phyloP scores from a whole-genome alignment of 257 asterid species.

The Primulina eburnea region DNA sequence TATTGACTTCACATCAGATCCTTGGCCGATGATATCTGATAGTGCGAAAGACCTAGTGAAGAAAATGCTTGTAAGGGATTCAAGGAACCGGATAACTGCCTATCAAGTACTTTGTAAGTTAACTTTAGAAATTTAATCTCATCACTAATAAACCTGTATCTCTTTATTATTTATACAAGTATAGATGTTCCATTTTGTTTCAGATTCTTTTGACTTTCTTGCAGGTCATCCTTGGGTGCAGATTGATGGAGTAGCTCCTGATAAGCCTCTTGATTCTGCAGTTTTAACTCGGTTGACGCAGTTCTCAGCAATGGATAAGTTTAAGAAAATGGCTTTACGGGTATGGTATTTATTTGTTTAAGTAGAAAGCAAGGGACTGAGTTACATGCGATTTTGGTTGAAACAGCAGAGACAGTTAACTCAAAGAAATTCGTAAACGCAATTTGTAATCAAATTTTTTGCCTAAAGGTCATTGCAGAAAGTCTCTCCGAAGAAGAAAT shows the following conservation, averaged over 20 bases:
- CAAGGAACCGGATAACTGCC: slow-evolving; percentile 47
- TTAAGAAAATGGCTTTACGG: slow-evolving; percentile 57
- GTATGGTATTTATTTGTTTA: slow-evolving; percentile 24
- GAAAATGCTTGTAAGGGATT: slow-evolving; percentile 59
- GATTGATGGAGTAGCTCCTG: slow-evolving; percentile 73
- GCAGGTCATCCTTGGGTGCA: slow-evolving; percentile 87
- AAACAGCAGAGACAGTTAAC: background rate
- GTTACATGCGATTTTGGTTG: background rate
- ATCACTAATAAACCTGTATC: background rate
- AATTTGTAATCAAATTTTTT: background rate
- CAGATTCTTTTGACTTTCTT: background rate
- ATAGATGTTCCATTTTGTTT: background rate
- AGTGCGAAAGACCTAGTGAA: slow-evolving; percentile 63
- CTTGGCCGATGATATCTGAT: slow-evolving; percentile 70
- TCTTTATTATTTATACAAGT: background rate
- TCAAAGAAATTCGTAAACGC: too few relatives aligned
- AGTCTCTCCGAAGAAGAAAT: slow-evolving; percentile 29
- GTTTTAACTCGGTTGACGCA: slow-evolving; percentile 60
- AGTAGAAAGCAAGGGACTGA: background rate
- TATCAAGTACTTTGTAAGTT: slow-evolving; percentile 76
- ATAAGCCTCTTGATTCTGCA: slow-evolving; percentile 78
- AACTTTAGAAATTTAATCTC: background rate
- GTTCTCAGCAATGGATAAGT: slow-evolving; percentile 58
- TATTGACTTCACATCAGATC: slow-evolving; percentile 60
- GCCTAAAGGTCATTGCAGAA: slow-evolving; percentile 29